Base-by-base conservation (phyloP, 2,329 filamentous ascomycete species). In the Alternaria ethzedia region DNA sequence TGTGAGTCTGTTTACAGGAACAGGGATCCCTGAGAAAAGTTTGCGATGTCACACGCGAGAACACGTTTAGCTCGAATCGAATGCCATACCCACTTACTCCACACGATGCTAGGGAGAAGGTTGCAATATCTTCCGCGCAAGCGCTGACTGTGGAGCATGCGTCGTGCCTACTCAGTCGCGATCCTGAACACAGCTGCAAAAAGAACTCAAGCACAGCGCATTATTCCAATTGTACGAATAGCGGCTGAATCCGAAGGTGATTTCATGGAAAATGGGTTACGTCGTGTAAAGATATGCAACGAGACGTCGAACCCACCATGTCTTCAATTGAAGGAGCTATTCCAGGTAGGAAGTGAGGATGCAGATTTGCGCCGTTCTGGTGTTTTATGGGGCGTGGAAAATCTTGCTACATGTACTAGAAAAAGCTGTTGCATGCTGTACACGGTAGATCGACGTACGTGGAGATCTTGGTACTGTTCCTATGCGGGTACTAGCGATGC, bases 401-500 rank as follows among this genome's bases (percentile, higher is more conserved):
- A 47, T 28, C 28, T 32, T 47, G 43, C 43, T 56, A 1, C 21
- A 32, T 10, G 44, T 46, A 52, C 57, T 44, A 57, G 44, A 28
- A 36, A 21, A 41, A 21, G 17, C 13, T 20, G 57, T 45, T 20
- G 50, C 57, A 55, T 36, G 11, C 21, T 55, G 28, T 20, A 32
- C 46, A 30, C 50, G 43, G 57, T 28, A 55, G 57, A 59, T 59
- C 50, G 50, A 44, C 57, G 30, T 50, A 32, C 23, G 30, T 41
- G 32, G 12, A 60, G 43, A 45, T 60, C 51, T 28, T 56, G 23
- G 43, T 56, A 57, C 23, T 56, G 52, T 41, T 60, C 15, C 12
- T n/a, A 17, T 49, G 58, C 51, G 58, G 58, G 52, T 46, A 56
- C 51, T 56, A 60, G 52, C 32, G 36, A 41, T 30, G 44, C 44